A percentile compares a stretch with the other conserved stretches of the same genome.
Conservation (phyloP, 2,329 filamentous ascomycete genomes). For the Diaporthe nobilis region DNA sequence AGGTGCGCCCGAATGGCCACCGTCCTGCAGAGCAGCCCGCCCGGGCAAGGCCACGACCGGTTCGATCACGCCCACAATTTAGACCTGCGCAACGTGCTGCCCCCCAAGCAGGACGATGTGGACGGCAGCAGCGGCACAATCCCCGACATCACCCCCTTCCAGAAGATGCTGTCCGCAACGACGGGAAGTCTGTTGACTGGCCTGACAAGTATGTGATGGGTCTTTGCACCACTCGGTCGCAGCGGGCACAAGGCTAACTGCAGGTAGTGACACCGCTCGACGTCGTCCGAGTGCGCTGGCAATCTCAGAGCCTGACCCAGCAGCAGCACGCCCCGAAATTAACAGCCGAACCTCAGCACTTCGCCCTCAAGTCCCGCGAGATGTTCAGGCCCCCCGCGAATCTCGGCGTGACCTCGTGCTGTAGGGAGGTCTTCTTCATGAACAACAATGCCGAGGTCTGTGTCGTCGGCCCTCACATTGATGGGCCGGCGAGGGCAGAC, state of each 20-base stretch:
- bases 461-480: slow-evolving; percentile 75
- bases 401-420: slow-evolving; percentile 93
- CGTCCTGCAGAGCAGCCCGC: slow-evolving; percentile 42
- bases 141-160: slow-evolving; percentile 80
- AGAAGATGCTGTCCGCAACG: slow-evolving; percentile 96
- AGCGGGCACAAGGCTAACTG: slow-evolving; percentile 33
- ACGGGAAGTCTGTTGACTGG: slow-evolving; percentile 92
- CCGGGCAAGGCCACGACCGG: slow-evolving; percentile 56
- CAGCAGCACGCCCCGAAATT: slow-evolving; percentile 56
- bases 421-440: slow-evolving; percentile 96
- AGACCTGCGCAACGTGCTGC: slow-evolving; percentile 50
- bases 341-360: slow-evolving; percentile 67
- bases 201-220: slow-evolving; percentile 76
- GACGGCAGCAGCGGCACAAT: slow-evolving; percentile 42
- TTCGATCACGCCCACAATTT: slow-evolving; percentile 50
- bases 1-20: slow-evolving; percentile 37
- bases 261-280: slow-evolving; percentile 89
- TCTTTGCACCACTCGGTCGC: slow-evolving; percentile 6
- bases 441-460: slow-evolving; percentile 88
- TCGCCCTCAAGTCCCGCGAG: slow-evolving; percentile 68
- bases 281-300: slow-evolving; percentile 93
- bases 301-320: slow-evolving; percentile 77
- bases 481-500: slow-evolving; percentile 58
- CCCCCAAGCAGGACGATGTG: slow-evolving; percentile 52
- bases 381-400: slow-evolving; percentile 79